Conservation (phyloP, 2,329 filamentous ascomycete species). For the Cadophora sp. region DNA sequence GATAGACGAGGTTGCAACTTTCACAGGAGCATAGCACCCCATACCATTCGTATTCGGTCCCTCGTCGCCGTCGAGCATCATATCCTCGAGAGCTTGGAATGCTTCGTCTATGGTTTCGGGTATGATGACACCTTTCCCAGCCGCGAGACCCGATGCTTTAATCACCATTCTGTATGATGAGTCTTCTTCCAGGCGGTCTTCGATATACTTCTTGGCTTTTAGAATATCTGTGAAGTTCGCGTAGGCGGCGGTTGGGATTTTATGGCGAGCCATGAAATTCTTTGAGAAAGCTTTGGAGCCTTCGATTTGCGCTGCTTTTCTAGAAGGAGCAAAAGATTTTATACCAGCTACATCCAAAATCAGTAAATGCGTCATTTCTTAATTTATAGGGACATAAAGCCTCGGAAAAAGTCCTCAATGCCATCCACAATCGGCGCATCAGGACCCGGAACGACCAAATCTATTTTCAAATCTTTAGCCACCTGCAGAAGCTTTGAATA, state of each 20-base stretch:
- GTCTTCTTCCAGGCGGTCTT: conserved; percentile 46
- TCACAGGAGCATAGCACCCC: conserved; percentile 94
- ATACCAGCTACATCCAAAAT: conserved; percentile 59
- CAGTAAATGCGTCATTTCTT: background rate
- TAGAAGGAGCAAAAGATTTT: conserved; percentile 81
- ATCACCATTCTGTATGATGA: conserved; percentile 78
- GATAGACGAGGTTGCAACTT: conserved; percentile 69
- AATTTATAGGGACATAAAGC: conserved; percentile 48
- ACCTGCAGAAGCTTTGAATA: conserved; percentile 78
- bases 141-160: conserved; percentile 93
- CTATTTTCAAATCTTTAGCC: conserved; percentile 73
- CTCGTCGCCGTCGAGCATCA: conserved; percentile 91
- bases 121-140: conserved; percentile 91
- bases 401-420: conserved; percentile 79
- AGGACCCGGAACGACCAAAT: conserved; percentile 85
- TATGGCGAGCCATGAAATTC: conserved; percentile 90
- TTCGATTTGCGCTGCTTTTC: conserved; percentile 84
- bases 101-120: conserved; percentile 76
- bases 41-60: conserved; percentile 97
- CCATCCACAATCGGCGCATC: conserved; percentile 90
- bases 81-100: conserved; percentile 79
- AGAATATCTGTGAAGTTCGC: conserved; percentile 82
- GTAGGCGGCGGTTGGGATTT: conserved; percentile 89
- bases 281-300: conserved; percentile 97
- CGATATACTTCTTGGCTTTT: conserved; percentile 73